Evolutionary conservation across 2,329 filamentous ascomycete species (phyloP), one percentile per base, ranked within the genome.

Genomic region (Stemphylium lycopersici): DNA sequence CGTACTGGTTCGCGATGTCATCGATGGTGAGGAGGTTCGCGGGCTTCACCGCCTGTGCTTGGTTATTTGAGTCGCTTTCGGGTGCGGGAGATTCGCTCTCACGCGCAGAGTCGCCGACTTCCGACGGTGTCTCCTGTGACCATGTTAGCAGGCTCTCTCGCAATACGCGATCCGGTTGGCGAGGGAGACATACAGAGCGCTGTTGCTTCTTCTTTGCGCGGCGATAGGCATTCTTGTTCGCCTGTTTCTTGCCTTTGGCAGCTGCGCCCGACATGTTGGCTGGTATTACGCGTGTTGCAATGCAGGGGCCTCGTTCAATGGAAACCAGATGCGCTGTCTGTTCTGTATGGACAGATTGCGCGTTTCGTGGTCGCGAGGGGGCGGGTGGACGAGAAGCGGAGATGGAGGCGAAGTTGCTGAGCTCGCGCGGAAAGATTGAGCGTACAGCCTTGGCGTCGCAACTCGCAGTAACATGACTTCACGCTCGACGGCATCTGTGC

Each of bases 151-250:
- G 39, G 56, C 52, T 42, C 13, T 6, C 10, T 22, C 16, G 18
- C 4, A 33, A 32, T 54, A 39, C 41, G 34, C 40, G 10, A 44
- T 39, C 3, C 15, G 15, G 29, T 15, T 22, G 15, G 16, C 32
- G 13, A 16, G 22, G 8, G 13, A 29, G 6, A 61, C 74, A 79
- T 74, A 84, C 79, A 63, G 85, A 77, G 69, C 87, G 87, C 80
- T 96, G 96, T 68, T 91, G 90, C 87, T 96, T 97, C 85, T 95
- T 96, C 82, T 93, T 93, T 43, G 91, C 90, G 75, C 93, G 87
- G 75, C 92, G 86, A 81, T 93, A 88, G 78, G 96, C 91, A 78
- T 97, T 97, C 82, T 97, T 98, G 75, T 89, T 92, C 81, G 89
- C 87, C 80, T 93, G 96, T 73, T 76, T 75, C 60, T 66, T 68